phyloP scores from a whole-genome alignment of 2,329 filamentous ascomycete species.

The Fonsecaea monophora region DNA sequence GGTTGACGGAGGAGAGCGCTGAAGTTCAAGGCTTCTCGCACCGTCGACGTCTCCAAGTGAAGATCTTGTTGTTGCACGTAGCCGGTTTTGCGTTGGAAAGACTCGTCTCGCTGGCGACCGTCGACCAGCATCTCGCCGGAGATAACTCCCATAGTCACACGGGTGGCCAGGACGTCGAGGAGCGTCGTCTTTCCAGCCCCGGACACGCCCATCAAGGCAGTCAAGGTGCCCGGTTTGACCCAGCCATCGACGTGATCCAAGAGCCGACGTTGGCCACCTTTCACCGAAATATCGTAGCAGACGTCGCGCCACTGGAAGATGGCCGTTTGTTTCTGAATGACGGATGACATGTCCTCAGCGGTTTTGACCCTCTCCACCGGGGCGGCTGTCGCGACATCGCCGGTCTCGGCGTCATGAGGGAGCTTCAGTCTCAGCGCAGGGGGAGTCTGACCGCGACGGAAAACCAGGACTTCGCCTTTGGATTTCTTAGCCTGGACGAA shows the following conservation, averaged over 20 bases:
- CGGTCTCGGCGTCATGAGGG: constrained; percentile 7
- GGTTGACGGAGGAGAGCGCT: constrained; percentile 86
- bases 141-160: constrained; percentile 87
- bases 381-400: neutral
- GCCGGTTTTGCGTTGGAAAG: constrained; percentile 90
- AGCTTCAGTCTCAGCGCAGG: constrained; percentile 33
- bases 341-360: constrained; percentile 46
- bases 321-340: constrained; percentile 71
- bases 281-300: constrained; percentile 83
- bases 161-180: constrained; percentile 82
- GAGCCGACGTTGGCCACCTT: constrained; percentile 71
- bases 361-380: neutral
- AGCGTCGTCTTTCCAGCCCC: constrained; percentile 95
- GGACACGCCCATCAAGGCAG: constrained; percentile 86
- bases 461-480: constrained; percentile 78
- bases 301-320: constrained; percentile 88
- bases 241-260: constrained; percentile 87
- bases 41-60: constrained; percentile 81
- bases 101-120: constrained; percentile 73
- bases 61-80: constrained; percentile 94
- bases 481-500: constrained; percentile 69
- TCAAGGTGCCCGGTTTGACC: constrained; percentile 91
- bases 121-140: constrained; percentile 86
- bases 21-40: constrained; percentile 86
- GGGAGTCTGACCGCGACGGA: constrained; percentile 64